phyloP scores from a whole-genome alignment of 345 rosid species.

The Eucalyptus marginata region DNA sequence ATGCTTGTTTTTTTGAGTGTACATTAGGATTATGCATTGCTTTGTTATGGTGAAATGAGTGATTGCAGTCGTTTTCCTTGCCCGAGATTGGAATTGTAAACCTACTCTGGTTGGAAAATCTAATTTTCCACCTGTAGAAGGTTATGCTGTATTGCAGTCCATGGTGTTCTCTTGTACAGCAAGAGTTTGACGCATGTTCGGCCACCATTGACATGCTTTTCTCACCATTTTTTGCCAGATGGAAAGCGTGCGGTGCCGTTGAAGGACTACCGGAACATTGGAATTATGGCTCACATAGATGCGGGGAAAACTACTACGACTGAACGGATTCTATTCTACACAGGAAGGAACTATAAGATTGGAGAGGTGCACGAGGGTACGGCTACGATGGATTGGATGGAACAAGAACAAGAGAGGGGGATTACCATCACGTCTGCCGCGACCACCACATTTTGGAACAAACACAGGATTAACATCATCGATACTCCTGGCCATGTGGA shows the following conservation, averaged over 20 bases:
- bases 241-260: slow-evolving; percentile 59
- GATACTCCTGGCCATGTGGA: slow-evolving; percentile 97
- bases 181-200: not conserved
- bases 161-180: not conserved
- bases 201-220: not conserved
- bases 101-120: not conserved
- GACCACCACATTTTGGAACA: slow-evolving; percentile 86
- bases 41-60: not conserved
- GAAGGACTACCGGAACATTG: slow-evolving; percentile 83
- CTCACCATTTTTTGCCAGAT: slow-evolving; percentile 17
- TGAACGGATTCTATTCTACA: slow-evolving; percentile 73
- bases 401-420: slow-evolving; percentile 99
- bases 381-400: slow-evolving; percentile 99
- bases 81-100: not conserved
- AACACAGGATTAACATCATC: slow-evolving; percentile 87
- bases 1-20: not conserved
- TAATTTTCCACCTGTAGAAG: not conserved
- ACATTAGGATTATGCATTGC: not conserved
- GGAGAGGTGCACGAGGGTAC: slow-evolving; percentile 99
- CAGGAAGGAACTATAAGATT: slow-evolving; percentile 95
- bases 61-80: not conserved
- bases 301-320: slow-evolving; percentile 99
- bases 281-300: slow-evolving; percentile 99
- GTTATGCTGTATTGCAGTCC: not conserved
- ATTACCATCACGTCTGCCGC: slow-evolving; percentile 97